A percentile compares a stretch with the other conserved stretches of the same genome.
Conservation (phyloP, 257 asterid genomes). For the Cruciata laevipes region DNA sequence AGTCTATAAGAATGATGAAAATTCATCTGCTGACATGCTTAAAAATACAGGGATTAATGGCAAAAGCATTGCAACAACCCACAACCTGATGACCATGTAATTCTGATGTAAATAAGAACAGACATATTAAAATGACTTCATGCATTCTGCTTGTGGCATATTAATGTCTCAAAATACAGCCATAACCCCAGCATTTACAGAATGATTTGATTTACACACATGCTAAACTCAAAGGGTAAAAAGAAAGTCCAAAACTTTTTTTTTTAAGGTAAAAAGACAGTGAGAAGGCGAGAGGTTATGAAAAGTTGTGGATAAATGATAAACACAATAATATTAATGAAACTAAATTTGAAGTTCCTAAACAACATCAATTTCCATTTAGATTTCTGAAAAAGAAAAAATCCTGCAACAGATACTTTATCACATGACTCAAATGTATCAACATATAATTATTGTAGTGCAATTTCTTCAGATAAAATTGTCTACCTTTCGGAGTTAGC, state of each 20-base stretch:
- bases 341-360: neutral
- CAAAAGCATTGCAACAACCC: neutral
- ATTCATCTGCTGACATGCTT: neutral
- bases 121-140: neutral
- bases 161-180: neutral
- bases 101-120: neutral
- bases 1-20: neutral
- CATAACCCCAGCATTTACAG: neutral
- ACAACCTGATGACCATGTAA: neutral
- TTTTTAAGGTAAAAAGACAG: neutral
- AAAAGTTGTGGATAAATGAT: neutral
- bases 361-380: neutral
- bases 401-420: neutral
- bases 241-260: too few relatives aligned
- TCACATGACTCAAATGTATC: neutral
- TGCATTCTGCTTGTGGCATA: neutral
- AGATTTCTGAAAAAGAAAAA: neutral
- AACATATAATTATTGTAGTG: neutral
- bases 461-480: slow-evolving; percentile 6
- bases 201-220: neutral
- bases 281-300: too few relatives aligned
- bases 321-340: neutral
- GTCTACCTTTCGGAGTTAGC: slow-evolving; percentile 48
- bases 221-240: neutral
- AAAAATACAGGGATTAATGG: neutral